A percentile compares a stretch with the other conserved stretches of the same genome.
Conservation (phyloP, 2,329 filamentous ascomycete species). For the Cephalotrichum gorgonifer region DNA sequence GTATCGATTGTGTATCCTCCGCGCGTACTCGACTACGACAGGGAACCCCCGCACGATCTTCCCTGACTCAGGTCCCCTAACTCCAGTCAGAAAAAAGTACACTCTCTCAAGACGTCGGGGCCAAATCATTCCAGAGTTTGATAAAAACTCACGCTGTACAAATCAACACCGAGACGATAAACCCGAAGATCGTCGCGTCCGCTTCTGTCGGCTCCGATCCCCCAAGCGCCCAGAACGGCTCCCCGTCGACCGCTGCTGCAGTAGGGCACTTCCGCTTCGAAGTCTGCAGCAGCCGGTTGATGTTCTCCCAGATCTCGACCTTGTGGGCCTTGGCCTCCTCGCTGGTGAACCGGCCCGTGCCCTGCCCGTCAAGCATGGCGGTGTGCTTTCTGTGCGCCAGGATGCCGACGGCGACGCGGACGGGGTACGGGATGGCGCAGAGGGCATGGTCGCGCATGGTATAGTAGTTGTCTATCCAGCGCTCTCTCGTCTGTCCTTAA, state of each 20-base stretch:
- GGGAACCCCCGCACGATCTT: slow-evolving; percentile 34
- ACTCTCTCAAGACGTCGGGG: background rate
- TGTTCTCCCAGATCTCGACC: slow-evolving; percentile 41
- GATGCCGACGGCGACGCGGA: slow-evolving; percentile 38
- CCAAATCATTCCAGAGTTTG: background rate
- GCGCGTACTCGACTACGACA: slow-evolving; percentile 42
- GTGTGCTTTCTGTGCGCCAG: slow-evolving; percentile 32
- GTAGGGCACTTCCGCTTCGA: slow-evolving; percentile 17
- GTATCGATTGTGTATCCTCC: slow-evolving; percentile 41
- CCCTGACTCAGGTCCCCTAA: slow-evolving; percentile 36
- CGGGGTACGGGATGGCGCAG: slow-evolving; percentile 35
- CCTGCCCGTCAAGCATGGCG: slow-evolving; percentile 43
- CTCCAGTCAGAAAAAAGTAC: no score
- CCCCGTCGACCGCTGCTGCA: slow-evolving; percentile 8
- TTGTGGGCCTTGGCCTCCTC: slow-evolving; percentile 37
- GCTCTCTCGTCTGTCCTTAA: slow-evolving; percentile 28
- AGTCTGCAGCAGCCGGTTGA: slow-evolving; percentile 33
- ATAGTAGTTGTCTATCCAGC: slow-evolving; percentile 50
- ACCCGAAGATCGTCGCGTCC: slow-evolving; percentile 47
- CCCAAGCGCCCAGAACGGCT: slow-evolving; percentile 48
- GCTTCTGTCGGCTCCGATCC: slow-evolving; percentile 42
- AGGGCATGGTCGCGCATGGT: slow-evolving; percentile 44
- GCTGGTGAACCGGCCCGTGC: slow-evolving; percentile 36
- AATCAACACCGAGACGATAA: slow-evolving; percentile 40
- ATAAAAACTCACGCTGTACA: slow-evolving; percentile 37